phyloP scores from a whole-genome alignment of 202 grass and related monocot species.

The Carex sylvatica region DNA sequence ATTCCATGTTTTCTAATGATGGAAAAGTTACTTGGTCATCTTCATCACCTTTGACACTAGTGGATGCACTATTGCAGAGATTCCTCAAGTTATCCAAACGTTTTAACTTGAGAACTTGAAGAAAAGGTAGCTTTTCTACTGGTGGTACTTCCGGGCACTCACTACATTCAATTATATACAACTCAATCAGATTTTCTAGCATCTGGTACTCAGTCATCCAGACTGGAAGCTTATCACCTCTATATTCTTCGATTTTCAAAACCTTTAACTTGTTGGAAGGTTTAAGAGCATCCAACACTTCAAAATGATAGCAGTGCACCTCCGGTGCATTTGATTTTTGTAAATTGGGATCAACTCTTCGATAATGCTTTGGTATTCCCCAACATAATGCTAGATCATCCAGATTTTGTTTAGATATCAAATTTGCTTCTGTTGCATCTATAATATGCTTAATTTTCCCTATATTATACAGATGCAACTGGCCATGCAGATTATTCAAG shows the following conservation, averaged over 20 bases:
- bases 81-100: neutral
- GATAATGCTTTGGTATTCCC: too few relatives aligned
- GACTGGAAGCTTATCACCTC: neutral
- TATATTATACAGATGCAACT: too few relatives aligned
- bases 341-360: too few relatives aligned
- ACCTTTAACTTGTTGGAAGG: neutral
- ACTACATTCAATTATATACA: neutral
- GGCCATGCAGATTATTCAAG: too few relatives aligned
- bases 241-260: neutral
- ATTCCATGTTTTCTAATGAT: neutral
- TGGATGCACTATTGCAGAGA: neutral
- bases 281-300: conserved; percentile 33
- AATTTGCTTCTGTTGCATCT: too few relatives aligned
- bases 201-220: conserved; percentile 25
- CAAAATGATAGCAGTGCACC: neutral
- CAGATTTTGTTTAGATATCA: too few relatives aligned
- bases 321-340: too few relatives aligned
- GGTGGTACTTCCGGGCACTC: neutral
- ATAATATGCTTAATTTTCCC: too few relatives aligned
- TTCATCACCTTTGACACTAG: neutral
- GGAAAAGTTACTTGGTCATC: neutral
- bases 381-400: too few relatives aligned
- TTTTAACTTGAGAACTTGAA: neutral
- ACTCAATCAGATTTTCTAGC: conserved; percentile 19
- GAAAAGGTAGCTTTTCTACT: neutral